A percentile compares a stretch with the other conserved stretches of the same genome.
Evolutionary conservation across 192 early-diverging fungal genomes (phyloP).

Genomic region (Geranomyces michiganensis): DNA sequence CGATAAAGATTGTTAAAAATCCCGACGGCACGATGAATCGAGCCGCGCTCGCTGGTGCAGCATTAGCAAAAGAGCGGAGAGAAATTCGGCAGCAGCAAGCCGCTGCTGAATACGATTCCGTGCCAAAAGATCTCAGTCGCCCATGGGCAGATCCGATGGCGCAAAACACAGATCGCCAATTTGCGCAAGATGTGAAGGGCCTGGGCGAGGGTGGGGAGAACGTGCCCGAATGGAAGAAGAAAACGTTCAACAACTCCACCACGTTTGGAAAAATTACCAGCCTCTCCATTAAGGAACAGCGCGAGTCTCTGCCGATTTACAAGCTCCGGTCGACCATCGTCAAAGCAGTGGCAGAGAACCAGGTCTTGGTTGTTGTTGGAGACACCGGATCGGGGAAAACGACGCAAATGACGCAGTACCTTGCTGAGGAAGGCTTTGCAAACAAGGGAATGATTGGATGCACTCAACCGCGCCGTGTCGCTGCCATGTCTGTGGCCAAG

Average conservation of each 20-base stretch:
- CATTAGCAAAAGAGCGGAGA: conserved; percentile 91
- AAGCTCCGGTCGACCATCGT: conserved; percentile 78
- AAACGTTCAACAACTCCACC: conserved; percentile 77
- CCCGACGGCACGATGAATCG: conserved; percentile 97
- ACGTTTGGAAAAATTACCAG: conserved; percentile 92
- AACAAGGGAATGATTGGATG: conserved; percentile 89
- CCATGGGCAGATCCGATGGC: conserved; percentile 95
- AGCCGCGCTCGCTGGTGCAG: conserved; percentile 89
- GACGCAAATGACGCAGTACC: conserved; percentile 97
- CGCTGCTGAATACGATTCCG: conserved; percentile 57
- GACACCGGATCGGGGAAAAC: conserved; percentile 99
- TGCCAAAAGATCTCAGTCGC: conserved; percentile 83
- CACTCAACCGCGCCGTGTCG: conserved; percentile 98
- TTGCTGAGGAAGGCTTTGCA: conserved; percentile 95
- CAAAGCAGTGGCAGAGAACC: conserved; percentile 74
- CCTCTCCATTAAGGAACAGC: conserved; percentile 74
- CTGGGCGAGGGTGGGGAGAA: conserved; percentile 61
- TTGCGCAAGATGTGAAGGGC: conserved; percentile 91
- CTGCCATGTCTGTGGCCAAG: conserved; percentile 98
- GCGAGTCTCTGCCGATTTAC: conserved; percentile 87
- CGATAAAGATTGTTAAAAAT: conserved; percentile 97
- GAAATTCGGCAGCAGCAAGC: conserved; percentile 66
- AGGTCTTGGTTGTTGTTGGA: conserved; percentile 87
- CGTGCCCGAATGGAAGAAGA: conserved; percentile 88
- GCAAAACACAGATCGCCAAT: conserved; percentile 70